Conservation (phyloP, 2,329 filamentous ascomycete species). For the Xylaria digitata region DNA sequence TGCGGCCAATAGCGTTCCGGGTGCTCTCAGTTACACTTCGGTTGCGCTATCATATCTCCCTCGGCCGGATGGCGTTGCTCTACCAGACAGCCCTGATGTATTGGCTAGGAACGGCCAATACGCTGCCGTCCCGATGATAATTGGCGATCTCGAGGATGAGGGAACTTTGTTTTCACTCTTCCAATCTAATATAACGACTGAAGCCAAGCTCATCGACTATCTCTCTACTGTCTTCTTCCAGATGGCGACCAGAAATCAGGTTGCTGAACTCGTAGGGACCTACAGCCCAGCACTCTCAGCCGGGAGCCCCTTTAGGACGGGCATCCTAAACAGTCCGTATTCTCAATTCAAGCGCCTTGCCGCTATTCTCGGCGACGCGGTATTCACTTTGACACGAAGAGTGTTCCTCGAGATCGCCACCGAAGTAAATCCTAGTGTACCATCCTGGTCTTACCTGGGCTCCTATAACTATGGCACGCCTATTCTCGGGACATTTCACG, state of each 20-base stretch:
- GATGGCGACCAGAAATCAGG: constrained; percentile 60
- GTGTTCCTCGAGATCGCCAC: constrained; percentile 65
- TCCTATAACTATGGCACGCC: constrained; percentile 78
- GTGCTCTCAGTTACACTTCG: constrained; percentile 73
- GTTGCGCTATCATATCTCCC: constrained; percentile 79
- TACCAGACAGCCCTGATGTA: constrained; percentile 72
- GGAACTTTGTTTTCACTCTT: constrained; percentile 79
- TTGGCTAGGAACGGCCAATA: constrained; percentile 65
- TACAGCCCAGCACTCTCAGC: constrained; percentile 68
- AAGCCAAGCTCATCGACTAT: constrained; percentile 69
- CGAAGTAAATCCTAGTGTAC: constrained; percentile 65
- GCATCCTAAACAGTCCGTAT: constrained; percentile 75
- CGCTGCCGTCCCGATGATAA: constrained; percentile 70
- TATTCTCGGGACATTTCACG: constrained; percentile 81
- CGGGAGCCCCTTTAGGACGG: constrained; percentile 79
- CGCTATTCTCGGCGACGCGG: constrained; percentile 79
- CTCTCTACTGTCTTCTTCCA: constrained; percentile 68
- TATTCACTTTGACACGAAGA: constrained; percentile 78
- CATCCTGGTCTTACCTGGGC: constrained; percentile 79
- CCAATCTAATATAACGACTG: constrained; percentile 74
- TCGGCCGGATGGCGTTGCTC: constrained; percentile 73
- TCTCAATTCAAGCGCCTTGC: constrained; percentile 82
- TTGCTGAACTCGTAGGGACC: constrained; percentile 68
- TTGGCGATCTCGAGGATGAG: constrained; percentile 84
- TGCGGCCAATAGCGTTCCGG: constrained; percentile 77